Percentiles rank a stretch among this genome's conserved stretches.
phyloP scores from a whole-genome alignment of 2,329 filamentous ascomycete genomes.

The Paracorniculantispora psalliotae region DNA sequence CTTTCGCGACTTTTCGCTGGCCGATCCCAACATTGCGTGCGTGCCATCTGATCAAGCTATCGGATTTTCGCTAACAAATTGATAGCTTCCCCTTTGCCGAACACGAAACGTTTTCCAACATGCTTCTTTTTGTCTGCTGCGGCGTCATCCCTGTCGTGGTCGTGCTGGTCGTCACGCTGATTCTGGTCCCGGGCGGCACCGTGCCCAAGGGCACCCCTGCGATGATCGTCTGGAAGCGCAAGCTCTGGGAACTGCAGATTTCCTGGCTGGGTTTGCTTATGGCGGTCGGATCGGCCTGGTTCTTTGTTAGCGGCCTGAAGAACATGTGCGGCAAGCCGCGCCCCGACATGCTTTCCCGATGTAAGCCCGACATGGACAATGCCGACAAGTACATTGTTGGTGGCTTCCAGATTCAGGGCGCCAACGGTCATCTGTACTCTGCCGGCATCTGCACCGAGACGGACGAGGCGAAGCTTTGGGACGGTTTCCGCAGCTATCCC shows the following conservation, averaged over 20 bases:
- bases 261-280: constrained; percentile 79
- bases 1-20: constrained; percentile 65
- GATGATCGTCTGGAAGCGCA: constrained; percentile 67
- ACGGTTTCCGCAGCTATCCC: constrained; percentile 77
- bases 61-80: neutral
- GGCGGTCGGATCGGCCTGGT: constrained; percentile 65
- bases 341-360: constrained; percentile 78
- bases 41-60: constrained; percentile 19
- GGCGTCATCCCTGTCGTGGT: constrained; percentile 61
- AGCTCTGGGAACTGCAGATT: constrained; percentile 85
- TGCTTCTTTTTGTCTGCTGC: constrained; percentile 58
- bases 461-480: constrained; percentile 57
- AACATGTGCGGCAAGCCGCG: constrained; percentile 65
- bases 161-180: constrained; percentile 62
- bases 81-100: constrained; percentile 62
- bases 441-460: constrained; percentile 68
- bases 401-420: constrained; percentile 47
- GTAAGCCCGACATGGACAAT: constrained; percentile 66
- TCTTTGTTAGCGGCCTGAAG: constrained; percentile 84
- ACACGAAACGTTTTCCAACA: constrained; percentile 66
- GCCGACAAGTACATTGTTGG: constrained; percentile 58
- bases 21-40: constrained; percentile 69
- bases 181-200: constrained; percentile 68
- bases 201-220: constrained; percentile 59
- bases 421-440: constrained; percentile 65